Base-by-base conservation (phyloP, 257 asterid species). In the Ophiorrhiza pumila region DNA sequence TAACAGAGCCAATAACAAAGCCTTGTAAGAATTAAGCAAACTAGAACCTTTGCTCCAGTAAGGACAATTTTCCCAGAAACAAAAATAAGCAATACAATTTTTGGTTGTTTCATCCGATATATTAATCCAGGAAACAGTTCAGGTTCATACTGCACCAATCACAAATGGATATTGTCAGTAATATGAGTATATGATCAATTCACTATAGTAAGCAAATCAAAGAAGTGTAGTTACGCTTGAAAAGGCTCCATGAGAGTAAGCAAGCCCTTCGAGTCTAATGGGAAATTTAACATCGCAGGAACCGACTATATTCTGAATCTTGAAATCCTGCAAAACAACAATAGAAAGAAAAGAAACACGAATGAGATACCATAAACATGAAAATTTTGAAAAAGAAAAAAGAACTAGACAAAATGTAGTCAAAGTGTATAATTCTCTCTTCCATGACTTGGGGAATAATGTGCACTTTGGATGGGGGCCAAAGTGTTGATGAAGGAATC, bases 21-120 rank as follows among this genome's bases (percentile, higher is more conserved):
- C 57, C 7, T 53, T 13, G 22, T 45, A 46, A 57, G 46, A 32
- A 10, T 25, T 0, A 46, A 2, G 5, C 4, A 42, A n/a, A 29
- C 32, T 62, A 29, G 47, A 71, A 93, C 98, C 97, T 93, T 93
- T 29, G 98, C 98, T 65, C 98, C 98, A 5, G 98, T 93, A 62
- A 91, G 90, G 67, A 93, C 98, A 80, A 93, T 93, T 81, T 93
- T 93, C 78, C 97, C 98, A 39, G 98, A 93, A 25, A 93, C 98
- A 67, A 93, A 93, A 32, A 93, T 93, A 63, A 91, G 98, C 78
- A 92, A 87, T 76, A 92, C 98, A 72, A 92, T 92, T 80, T 92
- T 92, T 7, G 98, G 98, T 68, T 92, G 96, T 76, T 90, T 90
- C 98, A 92, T 93, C 71, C 97, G 88, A 80, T 93, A 93, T 76